phyloP scores from a whole-genome alignment of 2,329 filamentous ascomycete species.

The Pochonia chlamydosporia region DNA sequence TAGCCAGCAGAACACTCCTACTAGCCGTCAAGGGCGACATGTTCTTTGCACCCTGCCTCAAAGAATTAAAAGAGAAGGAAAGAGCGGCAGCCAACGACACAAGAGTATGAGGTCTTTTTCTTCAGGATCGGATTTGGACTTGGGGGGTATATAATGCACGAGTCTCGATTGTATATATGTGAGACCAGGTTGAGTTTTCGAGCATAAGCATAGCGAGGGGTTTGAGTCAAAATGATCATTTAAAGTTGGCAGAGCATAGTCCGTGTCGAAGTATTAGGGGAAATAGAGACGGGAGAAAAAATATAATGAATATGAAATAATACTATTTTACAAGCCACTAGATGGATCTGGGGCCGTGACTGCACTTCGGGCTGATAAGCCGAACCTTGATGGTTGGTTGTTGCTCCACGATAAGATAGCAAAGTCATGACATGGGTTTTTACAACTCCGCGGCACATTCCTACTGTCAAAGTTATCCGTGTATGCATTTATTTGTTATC shows the following conservation, averaged over 20 bases:
- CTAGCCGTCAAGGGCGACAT: slow-evolving; percentile 34
- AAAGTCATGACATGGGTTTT: neutral
- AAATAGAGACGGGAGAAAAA: too few species aligned
- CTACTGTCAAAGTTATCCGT: neutral
- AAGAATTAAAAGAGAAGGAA: slow-evolving; percentile 28
- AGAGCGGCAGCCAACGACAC: slow-evolving; percentile 19
- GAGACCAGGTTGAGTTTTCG: too few species aligned
- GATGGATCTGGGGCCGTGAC: too few species aligned
- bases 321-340: too few species aligned
- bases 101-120: slow-evolving; percentile 15
- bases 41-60: slow-evolving; percentile 39
- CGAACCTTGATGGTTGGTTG: neutral
- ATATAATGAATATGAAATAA: too few species aligned
- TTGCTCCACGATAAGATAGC: neutral
- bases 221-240: too few species aligned
- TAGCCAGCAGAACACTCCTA: slow-evolving; percentile 31
- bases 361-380: neutral
- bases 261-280: too few species aligned
- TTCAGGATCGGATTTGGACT: neutral
- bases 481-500: neutral
- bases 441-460: neutral
- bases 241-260: too few species aligned
- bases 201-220: neutral
- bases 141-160: too few species aligned
- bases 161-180: too few species aligned